These are phyloP conservation scores for Setaria viridis DNA, from an alignment of 202 grass and related monocot species.

Conservation along the genomic window DNA sequence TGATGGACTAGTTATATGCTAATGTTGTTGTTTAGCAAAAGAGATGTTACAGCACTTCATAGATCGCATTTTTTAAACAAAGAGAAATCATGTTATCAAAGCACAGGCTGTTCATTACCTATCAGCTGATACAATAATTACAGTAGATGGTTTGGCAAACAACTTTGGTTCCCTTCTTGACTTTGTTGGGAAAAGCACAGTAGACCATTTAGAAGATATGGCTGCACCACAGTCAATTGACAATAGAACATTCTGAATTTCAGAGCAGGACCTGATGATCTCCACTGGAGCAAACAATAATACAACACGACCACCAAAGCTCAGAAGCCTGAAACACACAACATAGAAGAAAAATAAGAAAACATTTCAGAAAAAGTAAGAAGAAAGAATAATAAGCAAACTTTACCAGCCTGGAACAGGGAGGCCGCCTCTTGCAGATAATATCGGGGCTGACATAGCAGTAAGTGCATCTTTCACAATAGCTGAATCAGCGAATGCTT, in stretches of 20 bases:
- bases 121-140: slow-evolving; percentile 69
- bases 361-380: slow-evolving; percentile 16
- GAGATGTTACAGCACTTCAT: not conserved
- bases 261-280: slow-evolving; percentile 51
- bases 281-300: slow-evolving; percentile 75
- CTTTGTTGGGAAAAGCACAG: slow-evolving; percentile 65
- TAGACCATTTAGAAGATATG: slow-evolving; percentile 60
- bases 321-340: slow-evolving; percentile 64
- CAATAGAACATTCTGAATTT: slow-evolving; percentile 55
- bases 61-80: not conserved
- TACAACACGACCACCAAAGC: slow-evolving; percentile 55
- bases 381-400: slow-evolving; percentile 14
- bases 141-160: slow-evolving; percentile 55
- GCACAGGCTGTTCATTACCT: slow-evolving; percentile 58
- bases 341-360: slow-evolving; percentile 43
- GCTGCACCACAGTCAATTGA: slow-evolving; percentile 66
- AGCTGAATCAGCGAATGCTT: slow-evolving; percentile 71
- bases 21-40: slow-evolving; percentile 15
- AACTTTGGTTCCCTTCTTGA: slow-evolving; percentile 38
- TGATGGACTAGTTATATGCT: not conserved
- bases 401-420: slow-evolving; percentile 71
- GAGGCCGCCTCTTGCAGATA: slow-evolving; percentile 77
- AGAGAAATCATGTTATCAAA: slow-evolving; percentile 25
- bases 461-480: slow-evolving; percentile 71
- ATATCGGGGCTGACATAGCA: slow-evolving; percentile 75